Evolutionary conservation across 1,139 yeast species (phyloP), one percentile per base, ranked within the genome.

Genomic region (Keqinozyma sinolaborantium): DNA sequence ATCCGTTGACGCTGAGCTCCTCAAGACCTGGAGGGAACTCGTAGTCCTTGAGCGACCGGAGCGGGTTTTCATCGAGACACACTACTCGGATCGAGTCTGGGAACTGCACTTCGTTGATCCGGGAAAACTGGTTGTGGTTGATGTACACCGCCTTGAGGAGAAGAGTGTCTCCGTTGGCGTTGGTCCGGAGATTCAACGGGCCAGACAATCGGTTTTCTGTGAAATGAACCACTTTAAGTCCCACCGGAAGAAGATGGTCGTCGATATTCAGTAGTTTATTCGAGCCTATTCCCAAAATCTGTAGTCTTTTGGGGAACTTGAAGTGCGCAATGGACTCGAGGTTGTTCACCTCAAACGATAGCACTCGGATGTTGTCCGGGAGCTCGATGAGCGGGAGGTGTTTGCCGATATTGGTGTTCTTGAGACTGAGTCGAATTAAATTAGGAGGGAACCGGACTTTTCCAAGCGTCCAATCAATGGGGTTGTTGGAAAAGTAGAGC

Each of bases 261-360:
- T 34, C 32, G 0, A 49, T 35, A 4, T 25, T 24, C 12, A 30
- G 32, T 8, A 56, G 37, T 12, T 30, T 28, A 34, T 56, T 56
- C 7, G 48, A 44, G 2, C 60, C 58, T 19, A 56, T 33, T 2
- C 57, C 58, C 26, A 56, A 43, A 29, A 41, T 44, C 4, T 31
- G 28, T 11, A 53, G 32, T 7, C 29, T 39, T 9, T 21, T 24
- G 3, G 61, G 61, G 24, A 55, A 53, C n/a, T 25, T 25, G 11
- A 47, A 45, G 12, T 42, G 32, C 15, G 48, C 53, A 19, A 56
- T 35, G 4, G 48, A 33, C 2, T 33, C 28, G 1, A 56, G 42
- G 19, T 42, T 42, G 36, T 56, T 56, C 9, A 52, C 56, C 34
- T 53, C 59, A 12, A 56, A 38, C 1, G 50, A 44, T 23, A 56